Base-by-base conservation (phyloP, 1,284 basidiomycete species). In the Trametes versicolor region DNA sequence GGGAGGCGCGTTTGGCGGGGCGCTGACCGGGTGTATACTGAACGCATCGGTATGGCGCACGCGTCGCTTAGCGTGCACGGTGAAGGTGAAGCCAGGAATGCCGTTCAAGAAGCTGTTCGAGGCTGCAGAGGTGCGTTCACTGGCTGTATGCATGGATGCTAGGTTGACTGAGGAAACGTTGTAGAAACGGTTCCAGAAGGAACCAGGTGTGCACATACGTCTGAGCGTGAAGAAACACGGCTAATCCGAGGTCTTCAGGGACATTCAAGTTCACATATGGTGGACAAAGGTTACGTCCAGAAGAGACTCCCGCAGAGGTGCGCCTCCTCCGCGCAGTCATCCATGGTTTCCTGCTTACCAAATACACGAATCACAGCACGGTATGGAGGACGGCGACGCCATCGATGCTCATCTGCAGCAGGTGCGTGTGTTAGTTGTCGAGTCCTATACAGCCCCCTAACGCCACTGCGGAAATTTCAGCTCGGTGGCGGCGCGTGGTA, bases 81-180 rank as follows among this genome's bases (percentile, higher is more conserved):
- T 91, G 1, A 90, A 90, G 73, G 88, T 90, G 9, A 89, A 87
- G 68, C 66, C 82, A 1, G 85, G 83, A 23, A 90, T 85, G 78
- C 79, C 80, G n/a, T 88, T 91, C 70, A 75, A 78, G 53, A 91
- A 90, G 75, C 85, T 91, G 19, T 89, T 91, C 67, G 82, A 86
- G 19, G 88, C 87, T 19, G 84, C 87, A 3, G 87, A 88, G 80
- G 89, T 89, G 69, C 48, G 83, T 69, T 27, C 12, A 10, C 21
- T 21, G 37, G 52, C 21, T 12, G 13, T 51, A 9, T n/a, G 8
- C 15, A 19, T 32, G 15, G 21, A 21, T 7, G 9, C 45, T 57
- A 37, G 23, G 27, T 25, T 25, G 17, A 49, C 48, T 51, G 37
- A 37, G 17, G 15, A 27, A 51, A 19, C 37, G 23, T 19, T 29